Evolutionary conservation across 345 rosid genomes (phyloP).

Genomic region (Gossypium thurberi): DNA sequence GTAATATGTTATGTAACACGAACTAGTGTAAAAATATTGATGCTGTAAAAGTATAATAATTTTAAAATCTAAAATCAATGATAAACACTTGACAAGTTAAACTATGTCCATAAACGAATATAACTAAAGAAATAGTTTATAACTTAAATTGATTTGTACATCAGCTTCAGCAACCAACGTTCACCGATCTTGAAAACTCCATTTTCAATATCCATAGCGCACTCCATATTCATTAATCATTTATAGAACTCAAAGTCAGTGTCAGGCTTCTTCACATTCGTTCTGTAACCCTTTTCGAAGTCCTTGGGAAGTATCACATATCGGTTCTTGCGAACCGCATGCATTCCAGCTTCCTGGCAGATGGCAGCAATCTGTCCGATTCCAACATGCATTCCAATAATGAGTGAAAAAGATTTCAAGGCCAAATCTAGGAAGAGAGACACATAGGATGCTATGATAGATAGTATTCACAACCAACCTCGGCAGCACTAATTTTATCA

Average conservation of each 20-base stretch:
- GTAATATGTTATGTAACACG: too few relatives aligned
- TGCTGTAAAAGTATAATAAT: background rate
- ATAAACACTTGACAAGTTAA: background rate
- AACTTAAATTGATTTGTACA: background rate
- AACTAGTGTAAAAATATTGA: background rate
- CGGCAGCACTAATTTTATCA: constrained; percentile 99
- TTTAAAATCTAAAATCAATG: background rate
- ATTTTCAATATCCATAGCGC: background rate
- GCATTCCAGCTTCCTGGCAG: constrained; percentile 99
- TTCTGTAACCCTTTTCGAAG: constrained; percentile 89
- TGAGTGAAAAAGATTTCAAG: background rate
- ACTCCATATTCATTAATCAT: constrained; percentile 22
- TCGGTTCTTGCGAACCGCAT: constrained; percentile 95
- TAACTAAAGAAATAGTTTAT: background rate
- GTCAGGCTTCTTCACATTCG: constrained; percentile 96
- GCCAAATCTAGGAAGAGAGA: background rate
- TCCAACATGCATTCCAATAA: background rate
- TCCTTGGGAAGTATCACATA: constrained; percentile 93
- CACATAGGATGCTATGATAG: background rate
- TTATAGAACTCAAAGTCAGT: constrained; percentile 94
- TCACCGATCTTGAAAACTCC: background rate
- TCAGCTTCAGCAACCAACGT: background rate
- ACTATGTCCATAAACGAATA: background rate
- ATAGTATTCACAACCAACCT: constrained; percentile 29
- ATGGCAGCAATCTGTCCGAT: constrained; percentile 77